These are phyloP conservation scores for Dendrobium nobile DNA, from an alignment of 106 monocot species.

Conservation along the genomic window DNA sequence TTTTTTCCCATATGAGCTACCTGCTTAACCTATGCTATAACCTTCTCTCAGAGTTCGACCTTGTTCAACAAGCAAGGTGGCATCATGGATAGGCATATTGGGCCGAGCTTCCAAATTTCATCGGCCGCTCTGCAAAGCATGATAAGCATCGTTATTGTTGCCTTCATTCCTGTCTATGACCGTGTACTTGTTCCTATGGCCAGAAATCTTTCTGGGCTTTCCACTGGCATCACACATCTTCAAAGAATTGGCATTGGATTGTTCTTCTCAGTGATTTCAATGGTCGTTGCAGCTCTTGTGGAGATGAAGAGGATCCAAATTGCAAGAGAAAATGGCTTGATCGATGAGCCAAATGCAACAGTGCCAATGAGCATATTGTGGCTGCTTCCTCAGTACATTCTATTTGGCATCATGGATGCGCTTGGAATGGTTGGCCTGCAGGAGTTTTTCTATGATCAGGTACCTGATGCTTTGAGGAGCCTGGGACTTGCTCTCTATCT, in stretches of 20 bases:
- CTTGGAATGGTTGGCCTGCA: constrained; percentile 10
- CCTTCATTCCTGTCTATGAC: constrained; percentile 1
- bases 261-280: background rate
- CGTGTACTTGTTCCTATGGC: constrained; percentile 1
- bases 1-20: constrained; percentile 9
- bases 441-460: constrained; percentile 15
- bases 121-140: constrained; percentile 4
- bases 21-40: background rate
- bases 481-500: constrained; percentile 7
- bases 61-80: constrained; percentile 9
- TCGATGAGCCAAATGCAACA: background rate
- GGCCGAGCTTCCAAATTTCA: background rate
- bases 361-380: constrained; percentile 10
- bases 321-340: background rate
- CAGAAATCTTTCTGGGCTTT: background rate
- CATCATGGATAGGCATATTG: constrained; percentile 1
- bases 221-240: background rate
- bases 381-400: constrained; percentile 12
- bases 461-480: constrained; percentile 9
- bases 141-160: background rate
- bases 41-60: background rate
- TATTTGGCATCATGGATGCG: background rate
- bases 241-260: constrained; percentile 2
- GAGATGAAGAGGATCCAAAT: constrained; percentile 5
- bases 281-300: constrained; percentile 7